Evolutionary conservation across 352 stramenopile genomes (phyloP).

Genomic region (Globisporangium splendens): DNA sequence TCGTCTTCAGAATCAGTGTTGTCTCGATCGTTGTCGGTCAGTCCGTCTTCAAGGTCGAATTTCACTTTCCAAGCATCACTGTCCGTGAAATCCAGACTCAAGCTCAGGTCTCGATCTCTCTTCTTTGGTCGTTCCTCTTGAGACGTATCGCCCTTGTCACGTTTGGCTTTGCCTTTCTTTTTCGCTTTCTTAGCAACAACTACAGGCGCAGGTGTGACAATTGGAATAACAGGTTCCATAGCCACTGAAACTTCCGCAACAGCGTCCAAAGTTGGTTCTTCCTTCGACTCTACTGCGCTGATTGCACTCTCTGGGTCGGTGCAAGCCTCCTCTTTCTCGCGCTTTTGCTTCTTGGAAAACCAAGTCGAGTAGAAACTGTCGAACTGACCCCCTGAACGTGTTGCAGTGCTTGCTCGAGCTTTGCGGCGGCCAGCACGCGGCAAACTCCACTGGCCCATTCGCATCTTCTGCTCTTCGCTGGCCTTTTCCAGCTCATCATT

Average conservation of each 20-base stretch:
- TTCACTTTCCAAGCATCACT: constrained; percentile 66
- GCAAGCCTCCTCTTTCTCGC: constrained; percentile 24
- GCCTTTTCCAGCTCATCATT: constrained; percentile 22
- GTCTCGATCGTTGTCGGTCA: constrained; percentile 45
- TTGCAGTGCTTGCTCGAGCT: constrained; percentile 33
- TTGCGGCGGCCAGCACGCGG: constrained; percentile 44
- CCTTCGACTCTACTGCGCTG: not conserved
- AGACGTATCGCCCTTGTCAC: constrained; percentile 15
- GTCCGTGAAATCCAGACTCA: constrained; percentile 74
- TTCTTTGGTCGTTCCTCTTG: constrained; percentile 31
- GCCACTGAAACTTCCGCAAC: not conserved
- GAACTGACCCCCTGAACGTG: constrained; percentile 46
- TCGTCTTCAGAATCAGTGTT: constrained; percentile 14
- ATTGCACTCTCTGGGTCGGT: constrained; percentile 2
- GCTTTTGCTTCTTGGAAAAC: constrained; percentile 57
- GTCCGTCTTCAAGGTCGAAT: constrained; percentile 66
- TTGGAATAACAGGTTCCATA: no score
- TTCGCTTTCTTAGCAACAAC: not conserved
- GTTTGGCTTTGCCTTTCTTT: not conserved
- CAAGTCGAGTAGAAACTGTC: constrained; percentile 74
- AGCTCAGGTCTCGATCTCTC: constrained; percentile 50
- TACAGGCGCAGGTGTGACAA: not conserved
- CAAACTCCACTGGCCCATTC: constrained; percentile 73
- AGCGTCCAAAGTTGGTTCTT: not conserved
- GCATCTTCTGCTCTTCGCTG: constrained; percentile 50